Evolutionary conservation across 2,329 filamentous ascomycete genomes (phyloP).

Genomic region (Gaeumannomyces tritici): DNA sequence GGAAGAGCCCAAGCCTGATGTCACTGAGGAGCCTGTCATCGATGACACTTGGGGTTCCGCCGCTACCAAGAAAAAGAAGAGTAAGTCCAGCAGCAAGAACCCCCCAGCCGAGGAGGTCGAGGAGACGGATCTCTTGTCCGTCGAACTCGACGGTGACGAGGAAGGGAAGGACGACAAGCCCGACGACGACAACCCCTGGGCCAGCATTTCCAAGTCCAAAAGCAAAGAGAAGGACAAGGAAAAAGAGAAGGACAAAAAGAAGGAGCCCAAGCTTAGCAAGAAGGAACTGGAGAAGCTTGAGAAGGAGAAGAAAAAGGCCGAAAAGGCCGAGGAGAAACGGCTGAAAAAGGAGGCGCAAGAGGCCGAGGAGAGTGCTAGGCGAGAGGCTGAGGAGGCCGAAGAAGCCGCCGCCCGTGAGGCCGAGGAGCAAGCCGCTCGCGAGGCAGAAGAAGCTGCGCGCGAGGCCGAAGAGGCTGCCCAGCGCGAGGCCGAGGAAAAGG

Average conservation of each 20-base stretch:
- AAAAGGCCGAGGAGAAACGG: conserved; percentile 28
- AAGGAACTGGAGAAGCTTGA: conserved; percentile 43
- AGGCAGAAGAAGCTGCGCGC: conserved; percentile 27
- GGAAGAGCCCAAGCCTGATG: conserved; percentile 1
- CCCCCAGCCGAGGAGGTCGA: conserved; percentile 4
- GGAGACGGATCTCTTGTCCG: conserved; percentile 5
- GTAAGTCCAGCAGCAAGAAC: conserved; percentile 11
- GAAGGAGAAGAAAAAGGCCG: conserved; percentile 18
- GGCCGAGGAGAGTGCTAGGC: conserved; percentile 19
- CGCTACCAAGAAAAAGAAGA: conserved; percentile 15
- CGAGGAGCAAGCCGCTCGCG: conserved; percentile 22
- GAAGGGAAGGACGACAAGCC: conserved; percentile 12
- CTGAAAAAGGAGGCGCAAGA: conserved; percentile 27
- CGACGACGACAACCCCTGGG: conserved; percentile 24
- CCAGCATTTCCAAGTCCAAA: conserved; percentile 24
- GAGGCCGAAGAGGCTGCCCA: conserved; percentile 28
- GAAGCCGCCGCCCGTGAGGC: conserved; percentile 23
- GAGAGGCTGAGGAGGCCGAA: conserved; percentile 22
- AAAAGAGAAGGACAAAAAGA: conserved; percentile 21
- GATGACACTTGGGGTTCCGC: conserved; percentile 4
- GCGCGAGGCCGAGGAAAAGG: conserved; percentile 27
- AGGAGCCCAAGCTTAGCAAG: conserved; percentile 35
- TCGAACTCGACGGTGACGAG: conserved; percentile 3
- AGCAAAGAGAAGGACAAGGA: conserved; percentile 31
- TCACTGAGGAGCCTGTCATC: conserved; percentile 10